These are phyloP conservation scores for Monilinia laxa DNA, from an alignment of 2,329 filamentous ascomycete genomes.

Conservation along the genomic window DNA sequence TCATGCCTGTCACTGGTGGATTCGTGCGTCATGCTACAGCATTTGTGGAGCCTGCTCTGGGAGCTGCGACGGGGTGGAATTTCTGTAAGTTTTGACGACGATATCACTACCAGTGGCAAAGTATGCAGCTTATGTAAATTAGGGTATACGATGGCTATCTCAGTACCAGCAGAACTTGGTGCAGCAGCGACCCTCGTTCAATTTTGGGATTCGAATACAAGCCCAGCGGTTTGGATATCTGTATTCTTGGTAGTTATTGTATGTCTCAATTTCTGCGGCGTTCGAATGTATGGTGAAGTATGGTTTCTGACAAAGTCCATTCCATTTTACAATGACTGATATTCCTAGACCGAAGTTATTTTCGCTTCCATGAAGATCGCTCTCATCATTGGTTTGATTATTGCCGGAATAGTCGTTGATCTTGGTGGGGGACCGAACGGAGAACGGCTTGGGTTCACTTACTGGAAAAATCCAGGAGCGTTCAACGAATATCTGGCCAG, in stretches of 20 bases:
- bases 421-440: constrained; percentile 61
- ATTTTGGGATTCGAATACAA: constrained; percentile 62
- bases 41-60: constrained; percentile 43
- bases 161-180: constrained; percentile 53
- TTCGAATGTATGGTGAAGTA: constrained; percentile 52
- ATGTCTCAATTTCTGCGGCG: constrained; percentile 65
- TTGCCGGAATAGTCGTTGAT: constrained; percentile 61
- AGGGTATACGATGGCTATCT: constrained; percentile 57
- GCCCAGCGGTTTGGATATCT: constrained; percentile 46
- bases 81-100: constrained; percentile 26
- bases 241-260: constrained; percentile 43
- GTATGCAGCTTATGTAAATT: not conserved
- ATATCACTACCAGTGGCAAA: constrained; percentile 25
- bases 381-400: constrained; percentile 62
- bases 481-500: constrained; percentile 67
- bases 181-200: constrained; percentile 62
- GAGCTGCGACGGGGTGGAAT: constrained; percentile 41
- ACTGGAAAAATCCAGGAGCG: constrained; percentile 68
- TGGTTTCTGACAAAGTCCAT: constrained; percentile 62
- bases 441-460: constrained; percentile 62
- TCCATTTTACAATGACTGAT: constrained; percentile 53
- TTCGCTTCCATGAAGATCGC: constrained; percentile 58
- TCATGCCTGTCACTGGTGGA: constrained; percentile 49
- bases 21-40: constrained; percentile 43
- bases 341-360: constrained; percentile 45